Base-by-base conservation (phyloP, 345 rosid genomes). In the Eucalyptus leucophloia region DNA sequence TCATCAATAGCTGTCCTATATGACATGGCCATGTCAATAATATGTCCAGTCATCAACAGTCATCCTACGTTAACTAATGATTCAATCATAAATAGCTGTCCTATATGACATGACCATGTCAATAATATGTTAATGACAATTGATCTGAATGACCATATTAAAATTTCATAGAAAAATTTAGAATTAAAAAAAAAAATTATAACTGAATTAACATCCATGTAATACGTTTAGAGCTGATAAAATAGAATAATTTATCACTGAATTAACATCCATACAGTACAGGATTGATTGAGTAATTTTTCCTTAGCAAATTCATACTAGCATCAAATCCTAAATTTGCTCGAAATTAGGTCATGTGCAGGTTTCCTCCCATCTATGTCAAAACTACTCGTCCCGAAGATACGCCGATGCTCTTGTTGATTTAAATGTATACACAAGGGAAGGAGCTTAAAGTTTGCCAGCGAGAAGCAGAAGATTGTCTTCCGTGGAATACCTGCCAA, bases 321-420 rank as follows among this genome's bases (percentile, higher is more conserved):
- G 26, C 44, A 58, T 49, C 0, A 0, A 9, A 21, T 47, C 51
- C 56, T 65, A 6, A 44, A 28, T 23, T 12, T 65, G 10, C 69
- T 65, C 24, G 6, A 44, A 40, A 23, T 60, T 44, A 49, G 3
- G 17, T 24, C 18, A 3, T 21, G n/a, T 60, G 7, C 90, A 96
- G 94, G 93, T 96, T 93, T 89, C 94, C 95, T 21, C 94, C 98
- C 19, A 96, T 97, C 88, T 89, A 92, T 93, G 95, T 58, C 90
- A 42, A 32, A 86, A 96, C 7, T 96, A 94, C 92, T 92, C 94
- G 45, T 88, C 90, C 91, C 98, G 94, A 92, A 95, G 97, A 2
- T 95, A 96, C 91, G 88, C 89, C 89, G 98, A 96, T 88, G 90
- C 98, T 9, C 24, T 34, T 69, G 44, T 23, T 18, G 2, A 34